Evolutionary conservation across 1,284 basidiomycete genomes (phyloP).

Genomic region (Wallemia ichthyophaga): DNA sequence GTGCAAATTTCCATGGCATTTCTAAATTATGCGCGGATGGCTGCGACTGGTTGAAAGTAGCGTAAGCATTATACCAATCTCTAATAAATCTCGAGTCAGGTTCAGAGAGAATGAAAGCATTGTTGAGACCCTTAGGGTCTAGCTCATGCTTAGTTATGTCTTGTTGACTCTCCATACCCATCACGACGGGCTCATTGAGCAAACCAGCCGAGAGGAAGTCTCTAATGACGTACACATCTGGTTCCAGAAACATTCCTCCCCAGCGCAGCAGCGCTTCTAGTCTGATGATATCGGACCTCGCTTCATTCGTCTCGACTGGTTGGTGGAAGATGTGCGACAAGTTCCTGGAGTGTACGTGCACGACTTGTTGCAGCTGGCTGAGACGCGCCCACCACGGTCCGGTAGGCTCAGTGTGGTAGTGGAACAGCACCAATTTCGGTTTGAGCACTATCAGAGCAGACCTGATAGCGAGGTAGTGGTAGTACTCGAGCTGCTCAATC

Average conservation of each 20-base stretch:
- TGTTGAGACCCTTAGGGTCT: conserved; percentile 17
- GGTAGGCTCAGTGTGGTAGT: conserved; percentile 10
- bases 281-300: conserved; percentile 18
- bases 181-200: conserved; percentile 16
- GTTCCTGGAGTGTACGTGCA: conserved; percentile 2
- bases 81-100: conserved; percentile 18
- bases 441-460: conserved; percentile 17
- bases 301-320: conserved; percentile 12
- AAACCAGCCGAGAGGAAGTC: conserved; percentile 13
- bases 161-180: conserved; percentile 3
- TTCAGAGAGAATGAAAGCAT: conserved; percentile 19
- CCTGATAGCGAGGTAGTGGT: conserved; percentile 16
- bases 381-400: conserved; percentile 14
- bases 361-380: neutral
- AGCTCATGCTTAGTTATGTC: conserved; percentile 9
- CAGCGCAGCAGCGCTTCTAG: conserved; percentile 15
- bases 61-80: conserved; percentile 17
- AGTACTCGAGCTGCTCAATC: neutral
- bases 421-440: conserved; percentile 16
- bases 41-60: conserved; percentile 14
- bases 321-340: conserved; percentile 10
- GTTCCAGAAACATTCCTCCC: conserved; percentile 21
- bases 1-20: conserved; percentile 14
- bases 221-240: conserved; percentile 9
- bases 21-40: conserved; percentile 19